Evolutionary conservation across 2,329 filamentous ascomycete species (phyloP), one percentile per base, ranked within the genome.

Genomic region (Penicillium digitatum): DNA sequence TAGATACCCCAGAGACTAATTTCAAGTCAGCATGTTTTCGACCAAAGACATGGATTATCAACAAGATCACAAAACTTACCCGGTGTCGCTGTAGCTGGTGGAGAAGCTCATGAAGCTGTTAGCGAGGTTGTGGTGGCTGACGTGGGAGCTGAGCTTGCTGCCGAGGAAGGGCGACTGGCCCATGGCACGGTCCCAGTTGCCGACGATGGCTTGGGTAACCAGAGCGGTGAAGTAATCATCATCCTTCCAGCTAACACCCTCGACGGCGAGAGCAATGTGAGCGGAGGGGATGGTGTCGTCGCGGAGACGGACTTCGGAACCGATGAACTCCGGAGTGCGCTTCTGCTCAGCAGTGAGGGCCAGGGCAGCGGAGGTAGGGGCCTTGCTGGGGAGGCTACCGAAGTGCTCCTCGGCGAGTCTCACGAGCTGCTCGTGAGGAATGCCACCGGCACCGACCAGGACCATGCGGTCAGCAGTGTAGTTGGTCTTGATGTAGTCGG

Each of bases 81-180:
- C 94, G 75, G 94, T 99, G 77, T 99, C 94, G 73, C 92, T 97
- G 81, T 99, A 99, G 83, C 90, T 96, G 66, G 94, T 99, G 64
- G 92, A 96, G 82, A 99, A 99, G 82, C 90, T 95, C 95, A 99
- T 99, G 84, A 96, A 99, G 85, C 92, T 96, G 82, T 96, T 99
- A 77, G 94, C 94, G 60, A 99, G 85, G 76, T 92, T 87, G 80
- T 97, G 86, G 79, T 95, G 87, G 83, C 95, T 89, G 66, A 99
- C 87, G 71, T 94, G 90, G 64, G 88, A 87, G 82, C 90, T 96
- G 69, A 99, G 90, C 84, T 95, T 96, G 89, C 91, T 96, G 70
- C 95, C 94, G 73, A 96, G 88, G 82, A 96, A 94, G 64, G 92
- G 88, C 57, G 94, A 94, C 78, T 94, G 96, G 73, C 95, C 94